Conservation (phyloP, 345 rosid genomes). For the Linum lewisii region DNA sequence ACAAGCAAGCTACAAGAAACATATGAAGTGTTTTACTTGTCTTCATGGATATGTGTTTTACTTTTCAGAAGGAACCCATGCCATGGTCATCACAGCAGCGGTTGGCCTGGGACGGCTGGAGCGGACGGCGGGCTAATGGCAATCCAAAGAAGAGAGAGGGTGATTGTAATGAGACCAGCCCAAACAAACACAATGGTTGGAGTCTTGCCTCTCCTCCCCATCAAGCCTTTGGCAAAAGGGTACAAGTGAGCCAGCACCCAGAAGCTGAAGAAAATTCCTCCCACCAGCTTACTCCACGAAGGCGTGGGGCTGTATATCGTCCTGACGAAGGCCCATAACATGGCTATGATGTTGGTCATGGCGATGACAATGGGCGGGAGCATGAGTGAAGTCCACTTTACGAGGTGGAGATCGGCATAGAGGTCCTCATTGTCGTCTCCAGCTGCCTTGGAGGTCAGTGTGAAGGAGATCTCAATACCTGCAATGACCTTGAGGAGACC, state of each 20-base stretch:
- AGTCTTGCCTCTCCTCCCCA: slow-evolving; percentile 92
- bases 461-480: slow-evolving; percentile 91
- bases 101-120: slow-evolving; percentile 7
- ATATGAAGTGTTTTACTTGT: too few relatives aligned
- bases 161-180: slow-evolving; percentile 89
- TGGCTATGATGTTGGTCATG: slow-evolving; percentile 72
- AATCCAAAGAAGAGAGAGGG: slow-evolving; percentile 69
- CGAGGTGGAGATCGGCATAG: slow-evolving; percentile 68
- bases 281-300: slow-evolving; percentile 78
- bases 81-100: slow-evolving; percentile 42
- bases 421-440: slow-evolving; percentile 69
- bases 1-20: neutral
- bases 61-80: neutral
- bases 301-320: slow-evolving; percentile 57
- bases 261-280: slow-evolving; percentile 87
- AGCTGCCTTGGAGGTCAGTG: slow-evolving; percentile 68
- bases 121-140: slow-evolving; percentile 47
- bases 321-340: slow-evolving; percentile 54
- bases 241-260: slow-evolving; percentile 94
- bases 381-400: slow-evolving; percentile 88
- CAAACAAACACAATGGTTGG: slow-evolving; percentile 88
- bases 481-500: slow-evolving; percentile 80
- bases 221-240: slow-evolving; percentile 91
- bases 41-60: neutral
- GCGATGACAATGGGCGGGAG: slow-evolving; percentile 86